phyloP scores from a whole-genome alignment of 306 rosid species.

The Vigna hirtella region DNA sequence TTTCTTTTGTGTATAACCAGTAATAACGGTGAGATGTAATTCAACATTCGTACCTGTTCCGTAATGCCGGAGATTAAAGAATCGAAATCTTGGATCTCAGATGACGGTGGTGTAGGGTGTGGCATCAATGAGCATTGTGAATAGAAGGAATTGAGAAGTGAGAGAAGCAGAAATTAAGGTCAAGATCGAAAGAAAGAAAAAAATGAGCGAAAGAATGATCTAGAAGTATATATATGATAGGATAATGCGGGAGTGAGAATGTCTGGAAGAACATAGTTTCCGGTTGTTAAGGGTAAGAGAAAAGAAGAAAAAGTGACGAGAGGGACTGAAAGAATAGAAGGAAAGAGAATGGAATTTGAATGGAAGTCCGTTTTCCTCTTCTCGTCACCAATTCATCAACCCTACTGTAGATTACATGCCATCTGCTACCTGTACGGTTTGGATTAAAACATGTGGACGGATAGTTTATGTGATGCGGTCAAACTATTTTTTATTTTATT shows the following conservation, averaged over 20 bases:
- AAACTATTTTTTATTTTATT: too few relatives aligned
- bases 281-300: conserved; percentile 42
- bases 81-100: conserved; percentile 11
- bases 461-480: too few relatives aligned
- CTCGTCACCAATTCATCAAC: not conserved
- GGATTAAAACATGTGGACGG: too few relatives aligned
- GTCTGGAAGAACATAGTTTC: conserved; percentile 45
- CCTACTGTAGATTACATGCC: not conserved
- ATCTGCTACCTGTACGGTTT: too few relatives aligned
- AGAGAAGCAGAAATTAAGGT: conserved; percentile 18
- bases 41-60: conserved; percentile 28
- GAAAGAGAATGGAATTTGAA: conserved; percentile 34
- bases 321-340: not conserved
- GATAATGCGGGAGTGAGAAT: not conserved
- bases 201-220: not conserved
- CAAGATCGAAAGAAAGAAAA: not conserved
- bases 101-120: not conserved
- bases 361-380: conserved; percentile 44
- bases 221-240: not conserved
- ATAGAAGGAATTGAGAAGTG: not conserved
- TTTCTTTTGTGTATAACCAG: not conserved
- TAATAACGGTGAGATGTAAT: not conserved
- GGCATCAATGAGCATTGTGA: not conserved
- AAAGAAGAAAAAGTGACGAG: not conserved
- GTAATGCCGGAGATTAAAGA: conserved; percentile 4